Evolutionary conservation across 2,329 filamentous ascomycete species (phyloP).

Genomic region (Zymoseptoria brevis): DNA sequence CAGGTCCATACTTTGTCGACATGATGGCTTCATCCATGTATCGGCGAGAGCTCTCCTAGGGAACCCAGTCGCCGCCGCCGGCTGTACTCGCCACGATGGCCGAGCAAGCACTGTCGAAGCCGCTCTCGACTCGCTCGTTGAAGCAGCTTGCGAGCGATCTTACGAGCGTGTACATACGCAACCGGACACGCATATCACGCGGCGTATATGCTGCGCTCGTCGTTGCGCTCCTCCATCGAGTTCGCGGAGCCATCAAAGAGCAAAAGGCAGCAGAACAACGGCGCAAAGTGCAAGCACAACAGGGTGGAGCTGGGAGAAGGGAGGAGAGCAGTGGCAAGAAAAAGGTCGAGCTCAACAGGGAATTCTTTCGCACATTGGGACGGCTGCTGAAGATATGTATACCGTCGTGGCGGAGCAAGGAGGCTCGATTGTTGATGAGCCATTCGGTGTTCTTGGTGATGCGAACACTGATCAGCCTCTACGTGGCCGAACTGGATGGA

Average conservation of each 20-base stretch:
- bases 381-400: constrained; percentile 78
- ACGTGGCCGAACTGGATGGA: constrained; percentile 93
- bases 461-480: constrained; percentile 84
- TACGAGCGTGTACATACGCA: constrained; percentile 63
- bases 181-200: constrained; percentile 76
- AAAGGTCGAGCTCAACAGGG: constrained; percentile 86
- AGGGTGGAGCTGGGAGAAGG: constrained; percentile 20
- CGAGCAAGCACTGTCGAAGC: constrained; percentile 9
- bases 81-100: constrained; percentile 13
- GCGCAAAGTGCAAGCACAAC: constrained; percentile 21
- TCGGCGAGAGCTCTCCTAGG: neutral
- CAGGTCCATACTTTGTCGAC: neutral
- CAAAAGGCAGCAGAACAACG: constrained; percentile 69
- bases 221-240: constrained; percentile 72
- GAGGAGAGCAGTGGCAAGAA: constrained; percentile 42
- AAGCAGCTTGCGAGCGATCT: constrained; percentile 41
- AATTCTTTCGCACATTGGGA: constrained; percentile 71
- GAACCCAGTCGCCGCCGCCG: neutral
- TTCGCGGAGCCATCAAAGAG: constrained; percentile 84
- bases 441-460: constrained; percentile 91
- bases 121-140: constrained; percentile 25
- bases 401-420: constrained; percentile 81
- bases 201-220: constrained; percentile 77
- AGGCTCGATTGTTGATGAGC: constrained; percentile 75
- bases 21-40: neutral